Evolutionary conservation across 352 stramenopile species (phyloP).

Genomic region (Pythium aristosporum): DNA sequence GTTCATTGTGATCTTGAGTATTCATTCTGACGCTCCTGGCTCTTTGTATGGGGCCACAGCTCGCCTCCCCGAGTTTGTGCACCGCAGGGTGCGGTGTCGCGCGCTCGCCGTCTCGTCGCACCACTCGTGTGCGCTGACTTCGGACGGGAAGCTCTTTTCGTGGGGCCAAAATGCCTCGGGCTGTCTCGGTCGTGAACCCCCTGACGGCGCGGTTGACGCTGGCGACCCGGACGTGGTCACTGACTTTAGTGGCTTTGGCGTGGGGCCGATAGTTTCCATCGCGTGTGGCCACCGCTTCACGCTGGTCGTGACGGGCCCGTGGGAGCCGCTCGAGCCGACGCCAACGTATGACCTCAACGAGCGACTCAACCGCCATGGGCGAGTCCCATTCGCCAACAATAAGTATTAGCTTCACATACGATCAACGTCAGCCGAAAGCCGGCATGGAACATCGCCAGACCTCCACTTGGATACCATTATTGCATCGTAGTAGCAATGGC

Average conservation of each 20-base stretch:
- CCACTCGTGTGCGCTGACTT: slow-evolving; percentile 53
- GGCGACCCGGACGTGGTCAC: slow-evolving; percentile 51
- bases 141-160: slow-evolving; percentile 65
- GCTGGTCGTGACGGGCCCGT: slow-evolving; percentile 50
- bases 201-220: slow-evolving; percentile 31
- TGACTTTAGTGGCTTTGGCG: slow-evolving; percentile 35
- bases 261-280: slow-evolving; percentile 53
- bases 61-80: slow-evolving; percentile 50
- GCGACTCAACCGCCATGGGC: slow-evolving; percentile 45
- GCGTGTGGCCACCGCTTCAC: slow-evolving; percentile 59
- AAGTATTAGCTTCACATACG: neutral
- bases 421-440: neutral
- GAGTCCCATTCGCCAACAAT: slow-evolving; percentile 19
- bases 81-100: slow-evolving; percentile 49
- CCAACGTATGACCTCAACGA: slow-evolving; percentile 44
- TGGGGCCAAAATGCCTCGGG: slow-evolving; percentile 62
- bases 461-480: neutral
- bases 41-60: slow-evolving; percentile 27
- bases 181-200: slow-evolving; percentile 45
- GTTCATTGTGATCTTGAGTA: neutral
- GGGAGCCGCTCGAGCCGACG: slow-evolving; percentile 39
- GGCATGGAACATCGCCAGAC: neutral
- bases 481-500: neutral
- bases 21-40: slow-evolving; percentile 9
- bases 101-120: slow-evolving; percentile 52